Evolutionary conservation across 768 basidiomycete species (phyloP).

Genomic region (Auricularia sp.): DNA sequence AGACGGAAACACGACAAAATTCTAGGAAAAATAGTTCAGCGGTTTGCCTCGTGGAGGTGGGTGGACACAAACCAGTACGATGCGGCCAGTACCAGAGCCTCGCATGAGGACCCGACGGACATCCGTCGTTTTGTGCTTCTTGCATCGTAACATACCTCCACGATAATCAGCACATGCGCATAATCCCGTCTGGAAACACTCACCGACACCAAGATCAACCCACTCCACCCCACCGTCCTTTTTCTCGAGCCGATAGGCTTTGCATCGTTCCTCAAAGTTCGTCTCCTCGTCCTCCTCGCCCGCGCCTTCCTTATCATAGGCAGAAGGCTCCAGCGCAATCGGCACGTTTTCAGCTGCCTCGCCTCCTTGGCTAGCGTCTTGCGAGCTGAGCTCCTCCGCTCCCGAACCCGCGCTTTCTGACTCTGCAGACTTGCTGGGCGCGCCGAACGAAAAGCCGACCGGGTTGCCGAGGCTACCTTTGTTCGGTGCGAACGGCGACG

Average conservation of each 20-base stretch:
- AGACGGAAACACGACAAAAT: conserved; percentile 56
- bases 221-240: conserved; percentile 39
- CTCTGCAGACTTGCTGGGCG: conserved; percentile 24
- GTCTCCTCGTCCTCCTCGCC: conserved; percentile 78
- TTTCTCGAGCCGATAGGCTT: conserved; percentile 45
- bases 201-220: conserved; percentile 61
- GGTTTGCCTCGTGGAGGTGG: background rate
- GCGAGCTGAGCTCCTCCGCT: no score
- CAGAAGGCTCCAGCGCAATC: conserved; percentile 1
- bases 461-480: conserved; percentile 51
- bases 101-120: conserved; percentile 55
- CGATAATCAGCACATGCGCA: background rate
- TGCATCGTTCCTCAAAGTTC: conserved; percentile 43
- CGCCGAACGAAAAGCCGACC: conserved; percentile 51
- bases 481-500: conserved; percentile 18
- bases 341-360: background rate
- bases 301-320: conserved; percentile 53
- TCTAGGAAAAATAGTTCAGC: conserved; percentile 33
- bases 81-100: conserved; percentile 65
- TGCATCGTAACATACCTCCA: conserved; percentile 56
- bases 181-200: conserved; percentile 15
- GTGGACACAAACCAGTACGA: conserved; percentile 50
- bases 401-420: background rate
- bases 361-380: background rate
- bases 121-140: conserved; percentile 57